These are phyloP conservation scores for Aspergillus wentii DNA, from an alignment of 495 filamentous ascomycete species.

Conservation along the genomic window DNA sequence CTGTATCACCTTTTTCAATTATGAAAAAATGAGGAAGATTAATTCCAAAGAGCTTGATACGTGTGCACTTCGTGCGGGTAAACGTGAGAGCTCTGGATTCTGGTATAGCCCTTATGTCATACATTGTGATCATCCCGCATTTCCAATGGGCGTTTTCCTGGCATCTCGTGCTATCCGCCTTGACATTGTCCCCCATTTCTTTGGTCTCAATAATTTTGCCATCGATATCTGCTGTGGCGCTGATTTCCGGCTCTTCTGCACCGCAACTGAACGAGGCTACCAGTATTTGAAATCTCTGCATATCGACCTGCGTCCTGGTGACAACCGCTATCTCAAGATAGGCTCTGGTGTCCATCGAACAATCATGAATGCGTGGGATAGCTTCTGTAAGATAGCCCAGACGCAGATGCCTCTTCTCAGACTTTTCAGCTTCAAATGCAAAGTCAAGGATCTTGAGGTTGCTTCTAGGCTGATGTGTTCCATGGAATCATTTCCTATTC, in stretches of 20 bases:
- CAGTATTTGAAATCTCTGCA: slow-evolving; percentile 13
- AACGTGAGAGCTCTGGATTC: slow-evolving; percentile 1
- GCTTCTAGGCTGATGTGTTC: slow-evolving; percentile 9
- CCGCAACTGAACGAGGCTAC: slow-evolving; percentile 7
- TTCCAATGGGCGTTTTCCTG: slow-evolving; percentile 15
- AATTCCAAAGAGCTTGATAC: too few relatives aligned
- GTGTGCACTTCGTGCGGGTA: too few relatives aligned
- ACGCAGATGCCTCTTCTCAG: slow-evolving; percentile 12
- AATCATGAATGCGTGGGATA: slow-evolving; percentile 11
- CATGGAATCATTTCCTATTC: slow-evolving; percentile 13
- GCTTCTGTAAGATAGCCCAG: slow-evolving; percentile 12
- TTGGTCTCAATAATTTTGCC: slow-evolving; percentile 12
- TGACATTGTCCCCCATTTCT: slow-evolving; percentile 11
- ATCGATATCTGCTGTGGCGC: slow-evolving; percentile 6
- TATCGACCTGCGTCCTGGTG: slow-evolving; percentile 15
- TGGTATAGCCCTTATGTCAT: slow-evolving; percentile 4
- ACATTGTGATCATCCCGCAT: slow-evolving; percentile 12
- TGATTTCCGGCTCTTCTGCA: slow-evolving; percentile 13
- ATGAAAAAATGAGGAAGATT: slow-evolving; percentile 4
- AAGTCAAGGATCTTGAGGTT: slow-evolving; percentile 13
- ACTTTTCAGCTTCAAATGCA: slow-evolving; percentile 19
- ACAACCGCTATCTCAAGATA: slow-evolving; percentile 13
- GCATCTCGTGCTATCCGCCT: slow-evolving; percentile 8
- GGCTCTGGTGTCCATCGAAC: slow-evolving; percentile 6
- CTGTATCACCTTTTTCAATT: slow-evolving; percentile 13